Percentiles rank a stretch among this genome's conserved stretches.
These are phyloP conservation scores for Fraxinus xanthoxyloides DNA, from an alignment of 305 asterid genomes.

Conservation along the genomic window DNA sequence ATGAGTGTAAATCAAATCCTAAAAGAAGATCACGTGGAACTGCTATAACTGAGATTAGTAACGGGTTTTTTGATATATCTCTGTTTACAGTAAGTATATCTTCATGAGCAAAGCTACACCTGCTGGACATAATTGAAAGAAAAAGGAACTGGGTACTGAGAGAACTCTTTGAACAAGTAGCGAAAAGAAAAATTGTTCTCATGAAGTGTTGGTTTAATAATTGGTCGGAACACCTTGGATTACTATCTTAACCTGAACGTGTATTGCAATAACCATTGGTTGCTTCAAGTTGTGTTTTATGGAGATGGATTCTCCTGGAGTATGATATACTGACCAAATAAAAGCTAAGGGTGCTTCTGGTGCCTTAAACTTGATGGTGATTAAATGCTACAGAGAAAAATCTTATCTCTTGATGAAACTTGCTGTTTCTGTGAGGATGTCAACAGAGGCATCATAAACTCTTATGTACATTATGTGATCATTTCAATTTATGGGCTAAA, in stretches of 20 bases:
- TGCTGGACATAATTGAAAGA: not conserved
- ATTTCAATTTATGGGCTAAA: not conserved
- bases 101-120: not conserved
- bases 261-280: not conserved
- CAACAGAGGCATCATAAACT: not conserved
- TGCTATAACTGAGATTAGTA: not conserved
- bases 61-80: not conserved
- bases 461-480: not conserved
- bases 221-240: not conserved
- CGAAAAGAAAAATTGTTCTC: not conserved
- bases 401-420: not conserved
- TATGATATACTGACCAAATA: not conserved
- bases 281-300: not conserved
- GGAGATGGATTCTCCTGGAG: not conserved
- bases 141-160: not conserved
- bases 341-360: not conserved
- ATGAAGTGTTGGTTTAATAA: not conserved
- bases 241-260: not conserved
- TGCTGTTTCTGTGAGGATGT: not conserved
- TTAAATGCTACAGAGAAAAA: not conserved
- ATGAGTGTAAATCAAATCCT: not conserved
- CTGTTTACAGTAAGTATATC: not conserved
- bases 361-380: not conserved
- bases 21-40: not conserved
- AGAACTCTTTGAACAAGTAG: not conserved